Base-by-base conservation (phyloP, 768 basidiomycete species). In the Sarcomyxa edulis region DNA sequence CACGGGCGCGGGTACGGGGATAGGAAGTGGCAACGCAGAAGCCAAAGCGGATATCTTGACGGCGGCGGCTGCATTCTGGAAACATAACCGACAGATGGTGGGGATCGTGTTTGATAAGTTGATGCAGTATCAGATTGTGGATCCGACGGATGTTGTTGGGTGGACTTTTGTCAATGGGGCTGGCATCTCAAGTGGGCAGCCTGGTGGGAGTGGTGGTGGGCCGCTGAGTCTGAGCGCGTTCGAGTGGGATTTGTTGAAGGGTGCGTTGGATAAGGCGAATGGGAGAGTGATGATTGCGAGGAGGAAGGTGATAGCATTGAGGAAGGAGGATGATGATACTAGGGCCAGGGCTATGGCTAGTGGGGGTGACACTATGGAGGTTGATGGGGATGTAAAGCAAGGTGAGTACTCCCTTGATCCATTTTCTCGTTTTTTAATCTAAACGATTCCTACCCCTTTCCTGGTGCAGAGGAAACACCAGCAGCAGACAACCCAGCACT, bases 61-160 rank as follows among this genome's bases (percentile, higher is more conserved):
- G 10, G 74, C 81, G 2, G 77, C 84, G 0, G 76, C 78, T 0
- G 58, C 68, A 4, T 98, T 94, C 64, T 99, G 94, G 94, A 72
- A 72, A 46, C 61, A 79, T 49, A 91, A 86, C 52, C 68, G 75
- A 21, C 93, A 97, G 50, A 90, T 93, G 80, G 69, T 93, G 32
- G 72, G 74, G 11, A 93, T 99, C 53, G 92, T 97, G 6, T 84
- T 95, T 45, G 96, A 98, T 69, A 99, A 99, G 64, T 67, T 98
- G 38, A 87, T 98, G 80, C 95, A 98, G 56, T 99, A 99, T 61
- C 93, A 96, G 55, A 88, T 98, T 40, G 84, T 98, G 27, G 93
- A 97, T 50, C 91, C 94, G 0, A 79, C 81, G 11, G 94, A 99
- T 48, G 84, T 98, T 7, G 83, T 96, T 38, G 66, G 65, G 3